Percentiles rank a stretch among this genome's conserved stretches.
Conservation (phyloP, 1,284 basidiomycete genomes). For the Cutaneotrichosporon cutaneum region DNA sequence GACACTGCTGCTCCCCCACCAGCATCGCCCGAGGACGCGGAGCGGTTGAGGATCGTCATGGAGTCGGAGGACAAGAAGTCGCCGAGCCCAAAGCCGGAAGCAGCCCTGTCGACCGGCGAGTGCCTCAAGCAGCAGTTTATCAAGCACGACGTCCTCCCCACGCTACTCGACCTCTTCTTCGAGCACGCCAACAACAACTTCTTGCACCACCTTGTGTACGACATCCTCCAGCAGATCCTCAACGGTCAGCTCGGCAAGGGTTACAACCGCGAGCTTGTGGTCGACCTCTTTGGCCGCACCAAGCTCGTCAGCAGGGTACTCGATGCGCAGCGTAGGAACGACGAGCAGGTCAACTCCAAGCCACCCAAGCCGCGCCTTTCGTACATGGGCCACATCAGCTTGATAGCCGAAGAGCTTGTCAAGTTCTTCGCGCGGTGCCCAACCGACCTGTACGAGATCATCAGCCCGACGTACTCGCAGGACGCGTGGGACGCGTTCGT, state of each 20-base stretch:
- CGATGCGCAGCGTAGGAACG: slow-evolving; percentile 76
- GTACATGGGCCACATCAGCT: slow-evolving; percentile 95
- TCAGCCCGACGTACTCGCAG: slow-evolving; percentile 67
- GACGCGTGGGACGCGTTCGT: slow-evolving; percentile 88
- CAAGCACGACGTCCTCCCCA: slow-evolving; percentile 67
- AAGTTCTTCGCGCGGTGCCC: slow-evolving; percentile 71
- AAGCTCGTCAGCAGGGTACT: slow-evolving; percentile 76
- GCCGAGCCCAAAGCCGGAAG: slow-evolving; percentile 21
- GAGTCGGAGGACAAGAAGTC: slow-evolving; percentile 13
- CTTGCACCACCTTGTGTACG: slow-evolving; percentile 94
- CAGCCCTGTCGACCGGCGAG: slow-evolving; percentile 60
- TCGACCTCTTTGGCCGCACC: slow-evolving; percentile 77
- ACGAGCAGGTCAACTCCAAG: slow-evolving; percentile 45
- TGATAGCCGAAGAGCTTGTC: slow-evolving; percentile 62
- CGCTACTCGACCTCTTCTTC: slow-evolving; percentile 86
- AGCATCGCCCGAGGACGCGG: slow-evolving; percentile 40
- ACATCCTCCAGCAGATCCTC: slow-evolving; percentile 91
- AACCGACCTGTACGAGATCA: slow-evolving; percentile 65
- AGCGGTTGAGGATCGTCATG: slow-evolving; percentile 43
- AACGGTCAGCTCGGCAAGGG: slow-evolving; percentile 77
- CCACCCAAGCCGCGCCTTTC: slow-evolving; percentile 66
- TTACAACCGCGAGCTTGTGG: slow-evolving; percentile 73
- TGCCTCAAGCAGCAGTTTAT: slow-evolving; percentile 73
- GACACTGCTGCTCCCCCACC: slow-evolving; percentile 34
- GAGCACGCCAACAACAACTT: slow-evolving; percentile 98